Evolutionary conservation across 2,329 filamentous ascomycete species (phyloP).

Genomic region (Epichloe sp.): DNA sequence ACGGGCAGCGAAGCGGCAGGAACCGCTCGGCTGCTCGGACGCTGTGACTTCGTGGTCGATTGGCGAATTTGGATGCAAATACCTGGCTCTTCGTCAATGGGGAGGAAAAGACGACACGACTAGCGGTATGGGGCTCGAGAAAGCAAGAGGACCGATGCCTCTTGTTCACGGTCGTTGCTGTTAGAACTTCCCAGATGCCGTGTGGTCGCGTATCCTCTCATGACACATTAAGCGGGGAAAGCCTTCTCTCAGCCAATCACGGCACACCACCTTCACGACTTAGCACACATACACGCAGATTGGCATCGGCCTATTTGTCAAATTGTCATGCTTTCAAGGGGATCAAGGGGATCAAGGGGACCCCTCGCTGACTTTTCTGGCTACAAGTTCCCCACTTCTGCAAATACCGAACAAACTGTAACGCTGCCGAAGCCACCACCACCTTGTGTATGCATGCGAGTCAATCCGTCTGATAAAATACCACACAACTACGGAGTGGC

Average conservation of each 20-base stretch:
- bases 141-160: conserved; percentile 1
- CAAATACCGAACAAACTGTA: not conserved
- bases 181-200: conserved; percentile 7
- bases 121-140: not conserved
- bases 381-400: no score
- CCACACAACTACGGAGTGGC: not conserved
- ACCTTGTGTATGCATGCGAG: not conserved
- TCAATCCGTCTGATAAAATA: not conserved
- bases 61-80: not conserved
- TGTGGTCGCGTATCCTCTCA: conserved; percentile 18
- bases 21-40: conserved; percentile 2
- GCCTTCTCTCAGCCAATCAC: conserved; percentile 17
- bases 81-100: not conserved
- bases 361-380: no score
- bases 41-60: not conserved
- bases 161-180: conserved; percentile 6
- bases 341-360: no score
- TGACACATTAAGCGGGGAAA: conserved; percentile 27
- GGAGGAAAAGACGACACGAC: not conserved
- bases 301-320: no score
- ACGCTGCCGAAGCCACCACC: not conserved
- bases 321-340: no score
- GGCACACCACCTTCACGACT: conserved; percentile 7
- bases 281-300: conserved; percentile 2
- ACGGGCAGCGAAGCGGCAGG: conserved; percentile 7